Evolutionary conservation across 441 rosid species (phyloP).

Genomic region (Erysimum pusillum): DNA sequence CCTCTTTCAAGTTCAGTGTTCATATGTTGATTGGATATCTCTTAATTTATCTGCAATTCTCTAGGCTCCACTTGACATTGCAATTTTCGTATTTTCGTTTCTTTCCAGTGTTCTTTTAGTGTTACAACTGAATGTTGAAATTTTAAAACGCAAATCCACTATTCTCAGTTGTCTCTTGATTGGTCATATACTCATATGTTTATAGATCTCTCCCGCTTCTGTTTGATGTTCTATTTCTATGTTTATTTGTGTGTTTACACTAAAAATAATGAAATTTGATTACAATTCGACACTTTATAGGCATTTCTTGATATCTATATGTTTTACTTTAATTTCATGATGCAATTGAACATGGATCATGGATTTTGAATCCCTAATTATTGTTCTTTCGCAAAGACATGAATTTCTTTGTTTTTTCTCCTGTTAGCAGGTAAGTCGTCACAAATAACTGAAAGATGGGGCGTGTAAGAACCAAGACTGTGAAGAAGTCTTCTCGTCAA

Average conservation of each 20-base stretch:
- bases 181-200: not conserved
- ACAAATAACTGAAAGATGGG: conserved; percentile 53
- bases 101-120: no score
- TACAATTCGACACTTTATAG: not conserved
- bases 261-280: not conserved
- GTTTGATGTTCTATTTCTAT: not conserved
- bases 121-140: no score
- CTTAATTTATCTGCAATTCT: not conserved
- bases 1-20: conserved; percentile 17
- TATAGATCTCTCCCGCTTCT: not conserved
- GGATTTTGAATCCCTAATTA: not conserved
- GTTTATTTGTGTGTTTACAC: not conserved
- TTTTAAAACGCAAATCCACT: not conserved
- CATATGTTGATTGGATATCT: not conserved
- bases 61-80: not conserved
- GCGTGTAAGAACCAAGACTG: conserved; percentile 75
- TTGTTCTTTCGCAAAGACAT: conserved; percentile 2
- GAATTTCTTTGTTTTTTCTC: not conserved
- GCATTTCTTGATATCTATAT: not conserved
- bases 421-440: conserved; percentile 34
- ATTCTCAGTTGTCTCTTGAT: not conserved
- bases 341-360: not conserved
- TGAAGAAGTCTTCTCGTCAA: conserved; percentile 75
- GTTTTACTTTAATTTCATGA: not conserved
- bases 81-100: no score